These are phyloP conservation scores for Lanmaoa rubissima DNA, from an alignment of 768 basidiomycete species.

Conservation along the genomic window DNA sequence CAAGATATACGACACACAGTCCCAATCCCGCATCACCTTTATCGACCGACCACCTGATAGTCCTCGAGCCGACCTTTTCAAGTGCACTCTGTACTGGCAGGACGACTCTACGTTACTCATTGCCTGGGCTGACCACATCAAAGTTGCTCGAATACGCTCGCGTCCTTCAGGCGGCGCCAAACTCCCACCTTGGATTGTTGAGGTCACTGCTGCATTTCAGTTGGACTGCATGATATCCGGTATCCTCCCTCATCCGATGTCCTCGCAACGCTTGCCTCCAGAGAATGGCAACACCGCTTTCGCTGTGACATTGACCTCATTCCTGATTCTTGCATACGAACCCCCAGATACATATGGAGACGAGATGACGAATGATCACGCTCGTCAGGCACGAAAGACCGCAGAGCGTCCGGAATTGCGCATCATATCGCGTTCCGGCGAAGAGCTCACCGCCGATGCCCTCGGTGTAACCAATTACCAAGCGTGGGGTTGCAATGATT, in stretches of 20 bases:
- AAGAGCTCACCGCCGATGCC: conserved; percentile 85
- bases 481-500: conserved; percentile 90
- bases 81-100: conserved; percentile 89
- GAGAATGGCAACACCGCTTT: conserved; percentile 20
- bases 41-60: conserved; percentile 81
- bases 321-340: conserved; percentile 85
- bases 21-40: conserved; percentile 75
- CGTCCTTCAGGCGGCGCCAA: conserved; percentile 49
- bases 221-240: conserved; percentile 96
- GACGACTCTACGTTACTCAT: conserved; percentile 89
- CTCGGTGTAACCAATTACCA: conserved; percentile 77
- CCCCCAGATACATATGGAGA: conserved; percentile 68
- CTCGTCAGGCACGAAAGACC: conserved; percentile 73
- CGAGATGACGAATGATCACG: conserved; percentile 70
- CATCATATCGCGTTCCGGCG: conserved; percentile 84
- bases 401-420: conserved; percentile 94
- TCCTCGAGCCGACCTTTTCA: conserved; percentile 93
- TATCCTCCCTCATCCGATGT: conserved; percentile 71
- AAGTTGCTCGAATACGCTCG: conserved; percentile 77
- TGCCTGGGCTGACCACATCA: conserved; percentile 92
- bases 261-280: conserved; percentile 20
- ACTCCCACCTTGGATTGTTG: conserved; percentile 65
- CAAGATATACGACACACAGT: conserved; percentile 85
- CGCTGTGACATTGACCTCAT: conserved; percentile 53
- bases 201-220: conserved; percentile 89